Evolutionary conservation across 164 flowering plant species (phyloP).

Genomic region (Sedum album): DNA sequence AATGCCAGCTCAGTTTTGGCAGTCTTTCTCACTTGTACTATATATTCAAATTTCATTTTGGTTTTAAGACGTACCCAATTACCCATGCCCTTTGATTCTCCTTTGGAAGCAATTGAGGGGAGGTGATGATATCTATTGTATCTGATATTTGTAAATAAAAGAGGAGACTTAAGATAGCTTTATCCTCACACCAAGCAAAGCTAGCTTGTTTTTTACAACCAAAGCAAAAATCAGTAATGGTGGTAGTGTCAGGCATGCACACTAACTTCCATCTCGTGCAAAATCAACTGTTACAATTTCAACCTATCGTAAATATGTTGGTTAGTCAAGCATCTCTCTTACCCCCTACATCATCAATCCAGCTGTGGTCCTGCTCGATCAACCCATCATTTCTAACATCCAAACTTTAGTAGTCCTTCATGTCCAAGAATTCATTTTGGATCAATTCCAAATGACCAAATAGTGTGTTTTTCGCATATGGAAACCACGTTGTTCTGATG

Average conservation of each 20-base stretch:
- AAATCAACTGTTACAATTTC: neutral
- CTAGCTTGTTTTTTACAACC: neutral
- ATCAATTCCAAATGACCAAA: no score
- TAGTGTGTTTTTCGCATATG: no score
- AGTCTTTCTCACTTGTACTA: neutral
- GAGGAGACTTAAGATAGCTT: constrained; percentile 1
- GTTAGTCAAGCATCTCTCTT: neutral
- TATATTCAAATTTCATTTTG: neutral
- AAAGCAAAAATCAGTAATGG: constrained; percentile 5
- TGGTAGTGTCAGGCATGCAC: constrained; percentile 7
- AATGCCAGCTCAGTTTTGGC: constrained; percentile 7
- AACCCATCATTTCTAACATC: neutral
- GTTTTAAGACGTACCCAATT: neutral
- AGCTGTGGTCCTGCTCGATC: neutral
- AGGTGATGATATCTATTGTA: neutral
- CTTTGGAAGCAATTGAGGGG: neutral
- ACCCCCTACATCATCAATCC: neutral
- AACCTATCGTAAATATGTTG: neutral
- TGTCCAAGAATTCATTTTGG: no score
- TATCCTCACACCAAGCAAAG: constrained; percentile 7
- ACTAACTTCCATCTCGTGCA: neutral
- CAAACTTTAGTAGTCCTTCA: neutral
- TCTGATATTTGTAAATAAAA: neutral
- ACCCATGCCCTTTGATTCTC: constrained; percentile 1
- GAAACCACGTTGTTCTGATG: no score